Base-by-base conservation (phyloP, 2,329 filamentous ascomycete species). In the Leptographium procerum region DNA sequence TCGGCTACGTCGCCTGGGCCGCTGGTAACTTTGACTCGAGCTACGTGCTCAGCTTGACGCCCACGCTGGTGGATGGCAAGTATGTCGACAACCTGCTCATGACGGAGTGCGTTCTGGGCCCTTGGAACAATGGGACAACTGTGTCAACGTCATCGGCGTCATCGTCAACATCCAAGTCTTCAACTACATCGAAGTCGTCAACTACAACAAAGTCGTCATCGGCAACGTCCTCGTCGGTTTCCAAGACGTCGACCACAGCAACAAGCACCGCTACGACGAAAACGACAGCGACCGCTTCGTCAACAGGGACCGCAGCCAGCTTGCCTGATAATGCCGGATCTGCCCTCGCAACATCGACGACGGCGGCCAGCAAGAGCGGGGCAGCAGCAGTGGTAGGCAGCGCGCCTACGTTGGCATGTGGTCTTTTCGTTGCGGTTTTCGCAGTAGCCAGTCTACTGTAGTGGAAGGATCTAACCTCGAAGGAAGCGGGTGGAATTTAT, bases 1-100 rank as follows among this genome's bases (percentile, higher is more conserved):
- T 69, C 10, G 68, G 68, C 11, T 62, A 64, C 34, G 64, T 66
- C 33, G 65, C 61, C 52, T 69, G 68, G 68, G 62, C 63, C 0
- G 67, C 68, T 8, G 68, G 68, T 10, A 58, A 57, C 9, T 69
- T 69, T 59, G 62, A 59, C 52, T 29, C 48, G 31, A 61, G 61
- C 9, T 69, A 69, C 52, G 60, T 66, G 45, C 64, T 69, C 28
- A 63, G 63, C 51, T 63, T 67, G 65, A 66, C 65, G 22, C 67
- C 68, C 3, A 65, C 60, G 26, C n/a, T 43, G 13, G 24, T 31
- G 22, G 7, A 51, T 45, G 48, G 58, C 59, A 58, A 16, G n/a
- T 64, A 57, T 19, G 56, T 52, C 36, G 63, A 65, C 59, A 63
- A 56, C 43, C 14, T 48, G 14, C 29, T 64, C n/a, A 57, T 64